These are phyloP conservation scores for Teratosphaeria pseudoeucalypti DNA, from an alignment of 2,329 filamentous ascomycete species.

Conservation along the genomic window DNA sequence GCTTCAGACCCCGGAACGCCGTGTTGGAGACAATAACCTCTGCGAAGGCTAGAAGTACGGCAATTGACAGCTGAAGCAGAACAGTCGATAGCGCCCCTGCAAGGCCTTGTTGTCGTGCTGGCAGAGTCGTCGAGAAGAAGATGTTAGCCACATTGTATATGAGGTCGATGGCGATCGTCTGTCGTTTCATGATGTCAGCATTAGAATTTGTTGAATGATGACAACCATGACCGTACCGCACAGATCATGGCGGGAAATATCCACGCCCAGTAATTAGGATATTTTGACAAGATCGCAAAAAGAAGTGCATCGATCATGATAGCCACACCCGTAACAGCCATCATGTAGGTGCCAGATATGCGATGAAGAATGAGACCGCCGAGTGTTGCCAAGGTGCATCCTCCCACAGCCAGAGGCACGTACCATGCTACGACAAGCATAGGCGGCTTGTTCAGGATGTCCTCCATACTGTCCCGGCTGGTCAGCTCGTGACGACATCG, in stretches of 20 bases:
- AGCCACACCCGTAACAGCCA: constrained; percentile 51
- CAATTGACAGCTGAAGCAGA: constrained; percentile 60
- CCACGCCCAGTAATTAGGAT: constrained; percentile 58
- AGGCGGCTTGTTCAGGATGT: constrained; percentile 48
- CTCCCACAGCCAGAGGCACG: constrained; percentile 56
- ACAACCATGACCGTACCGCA: constrained; percentile 21
- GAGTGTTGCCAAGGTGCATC: constrained; percentile 51
- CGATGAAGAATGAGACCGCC: constrained; percentile 60
- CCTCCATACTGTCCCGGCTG: constrained; percentile 42
- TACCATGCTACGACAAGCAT: constrained; percentile 60
- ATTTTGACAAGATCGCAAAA: constrained; percentile 51
- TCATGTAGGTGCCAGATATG: constrained; percentile 51
- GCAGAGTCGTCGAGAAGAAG: constrained; percentile 61
- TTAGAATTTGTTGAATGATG: neutral
- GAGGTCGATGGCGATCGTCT: constrained; percentile 63
- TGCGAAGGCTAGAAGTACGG: constrained; percentile 59
- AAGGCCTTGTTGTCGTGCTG: constrained; percentile 55
- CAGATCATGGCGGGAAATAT: constrained; percentile 62
- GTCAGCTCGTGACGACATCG: neutral
- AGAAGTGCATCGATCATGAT: constrained; percentile 50
- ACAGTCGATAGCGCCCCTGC: constrained; percentile 64
- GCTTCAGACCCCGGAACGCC: constrained; percentile 29
- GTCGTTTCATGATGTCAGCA: neutral
- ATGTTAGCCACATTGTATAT: constrained; percentile 66
- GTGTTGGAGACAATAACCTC: constrained; percentile 50